Evolutionary conservation across 768 basidiomycete genomes (phyloP), one percentile per base, ranked within the genome.

Genomic region (Butyriboletus loyo): DNA sequence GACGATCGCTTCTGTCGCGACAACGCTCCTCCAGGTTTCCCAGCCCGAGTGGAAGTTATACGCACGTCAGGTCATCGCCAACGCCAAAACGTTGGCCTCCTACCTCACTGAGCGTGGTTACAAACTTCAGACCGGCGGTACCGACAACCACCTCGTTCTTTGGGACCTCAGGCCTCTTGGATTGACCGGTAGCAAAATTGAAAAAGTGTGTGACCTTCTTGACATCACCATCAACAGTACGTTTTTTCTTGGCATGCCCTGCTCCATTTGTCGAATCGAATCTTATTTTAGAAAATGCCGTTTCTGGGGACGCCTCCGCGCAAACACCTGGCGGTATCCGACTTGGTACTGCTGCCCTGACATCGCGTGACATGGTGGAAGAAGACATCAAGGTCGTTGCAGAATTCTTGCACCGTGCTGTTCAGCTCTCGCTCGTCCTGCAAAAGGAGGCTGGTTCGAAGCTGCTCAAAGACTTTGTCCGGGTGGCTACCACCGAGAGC

Each of bases 291-390:
- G 89, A 98, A 76, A 98, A 98, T 72, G 92, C 95, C 42, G 96
- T 98, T 43, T 94, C 93, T 28, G 96, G 95, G 61, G 96, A 98
- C 72, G 87, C 87, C 37, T 96, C 92, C 46, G 97, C 96, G 1
- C 91, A 93, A 70, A 89, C 89, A 1, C 96, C 96, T 41, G 97
- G 96, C 61, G 97, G 97, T 60, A 95, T 99, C 67, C 92, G 97
- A 58, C 83, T 99, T 59, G 97, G 97, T 54, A 92, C 92, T 31
- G 85, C 94, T 22, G 93, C 96, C 11, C 72, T 99, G 34, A 98
- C 97, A 5, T 97, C 94, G 45, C 92, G 96, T 60, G 79, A 95
- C 73, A 93, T 99, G 93, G 73, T 72, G 48, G 92, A 96, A 72
- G 79, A 75, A 21, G 94, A 98, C 70, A 84, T 97, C 72, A 86